Evolutionary conservation across 2,329 filamentous ascomycete species (phyloP).

Genomic region (Botryotinia globosa): DNA sequence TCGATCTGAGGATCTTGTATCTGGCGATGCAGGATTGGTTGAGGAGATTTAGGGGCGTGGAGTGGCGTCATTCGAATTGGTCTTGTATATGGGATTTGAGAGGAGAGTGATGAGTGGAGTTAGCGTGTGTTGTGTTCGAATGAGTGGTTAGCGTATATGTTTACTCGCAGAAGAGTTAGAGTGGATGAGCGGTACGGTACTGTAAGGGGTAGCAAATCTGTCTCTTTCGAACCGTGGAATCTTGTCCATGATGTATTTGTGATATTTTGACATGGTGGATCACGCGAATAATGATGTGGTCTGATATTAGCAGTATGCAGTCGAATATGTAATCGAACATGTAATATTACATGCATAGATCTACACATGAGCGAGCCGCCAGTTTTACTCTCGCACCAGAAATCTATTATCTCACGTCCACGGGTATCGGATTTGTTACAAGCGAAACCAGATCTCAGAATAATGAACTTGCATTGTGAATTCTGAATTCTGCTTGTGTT

Average conservation of each 20-base stretch:
- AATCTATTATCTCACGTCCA: too few species aligned
- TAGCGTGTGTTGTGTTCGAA: background rate
- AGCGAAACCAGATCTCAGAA: too few species aligned
- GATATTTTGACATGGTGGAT: rapidly evolving
- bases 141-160: background rate
- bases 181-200: background rate
- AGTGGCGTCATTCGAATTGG: background rate
- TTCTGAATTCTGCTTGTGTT: too few species aligned
- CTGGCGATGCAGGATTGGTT: background rate
- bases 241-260: background rate
- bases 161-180: background rate
- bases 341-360: background rate
- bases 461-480: too few species aligned
- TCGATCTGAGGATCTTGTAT: background rate
- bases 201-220: background rate
- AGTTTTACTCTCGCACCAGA: too few species aligned
- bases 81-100: background rate
- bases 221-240: background rate
- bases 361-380: too few species aligned
- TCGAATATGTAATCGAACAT: background rate
- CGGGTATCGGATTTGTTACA: too few species aligned
- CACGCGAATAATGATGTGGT: background rate
- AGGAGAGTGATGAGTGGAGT: background rate
- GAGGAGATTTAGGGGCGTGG: background rate
- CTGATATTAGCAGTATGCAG: background rate